Evolutionary conservation across 1,284 basidiomycete genomes (phyloP).

Genomic region (Exsudoporus floridanus): DNA sequence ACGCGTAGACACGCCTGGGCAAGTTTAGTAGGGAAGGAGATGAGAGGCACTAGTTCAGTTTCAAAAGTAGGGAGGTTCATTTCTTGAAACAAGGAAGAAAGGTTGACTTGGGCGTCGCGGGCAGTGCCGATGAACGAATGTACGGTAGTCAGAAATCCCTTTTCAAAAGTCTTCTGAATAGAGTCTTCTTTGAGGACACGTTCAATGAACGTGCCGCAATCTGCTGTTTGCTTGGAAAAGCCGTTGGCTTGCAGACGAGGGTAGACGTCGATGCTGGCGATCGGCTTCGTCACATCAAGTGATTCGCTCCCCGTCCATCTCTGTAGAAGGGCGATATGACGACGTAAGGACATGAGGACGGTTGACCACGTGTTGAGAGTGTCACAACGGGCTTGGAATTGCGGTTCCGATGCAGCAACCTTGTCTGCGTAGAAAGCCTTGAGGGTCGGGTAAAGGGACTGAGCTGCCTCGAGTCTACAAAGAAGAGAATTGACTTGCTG

Average conservation of each 20-base stretch:
- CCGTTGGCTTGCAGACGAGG: constrained; percentile 29
- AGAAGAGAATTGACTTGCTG: constrained; percentile 73
- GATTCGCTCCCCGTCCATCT: constrained; percentile 91
- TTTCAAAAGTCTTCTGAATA: constrained; percentile 92
- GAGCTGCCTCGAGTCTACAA: constrained; percentile 79
- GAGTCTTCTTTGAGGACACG: constrained; percentile 95
- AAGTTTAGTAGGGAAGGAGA: constrained; percentile 93
- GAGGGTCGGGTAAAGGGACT: constrained; percentile 84
- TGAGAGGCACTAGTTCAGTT: constrained; percentile 88
- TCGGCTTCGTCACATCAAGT: constrained; percentile 82
- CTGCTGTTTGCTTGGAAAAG: constrained; percentile 45
- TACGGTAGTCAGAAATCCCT: constrained; percentile 86
- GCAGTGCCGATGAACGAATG: constrained; percentile 85
- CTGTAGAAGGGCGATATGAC: constrained; percentile 76
- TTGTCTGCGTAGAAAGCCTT: constrained; percentile 82
- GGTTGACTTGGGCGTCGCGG: constrained; percentile 84
- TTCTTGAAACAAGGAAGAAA: constrained; percentile 69
- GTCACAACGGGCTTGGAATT: constrained; percentile 79
- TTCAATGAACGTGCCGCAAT: constrained; percentile 85
- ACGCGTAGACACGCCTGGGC: constrained; percentile 90
- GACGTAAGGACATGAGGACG: constrained; percentile 74
- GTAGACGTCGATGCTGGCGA: constrained; percentile 54
- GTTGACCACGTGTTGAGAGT: constrained; percentile 89
- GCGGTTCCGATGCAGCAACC: constrained; percentile 60
- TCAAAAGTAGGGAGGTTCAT: constrained; percentile 95